Evolutionary conservation across 148 eudicot genomes (phyloP), one percentile per base, ranked within the genome.

Genomic region (Vaccinium darrowii): DNA sequence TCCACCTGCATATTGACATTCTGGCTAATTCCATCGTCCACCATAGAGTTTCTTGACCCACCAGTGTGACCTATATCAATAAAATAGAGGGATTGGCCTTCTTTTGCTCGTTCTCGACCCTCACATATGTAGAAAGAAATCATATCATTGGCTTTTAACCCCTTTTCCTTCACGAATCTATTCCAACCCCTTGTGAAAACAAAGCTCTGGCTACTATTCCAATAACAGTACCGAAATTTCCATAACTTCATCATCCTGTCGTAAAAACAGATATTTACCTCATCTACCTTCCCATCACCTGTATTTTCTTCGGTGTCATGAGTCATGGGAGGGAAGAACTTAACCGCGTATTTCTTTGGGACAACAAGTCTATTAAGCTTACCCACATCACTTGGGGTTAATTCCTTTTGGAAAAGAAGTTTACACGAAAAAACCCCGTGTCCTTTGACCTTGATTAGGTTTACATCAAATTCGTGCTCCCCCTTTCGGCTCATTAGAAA

Each of bases 131-230:
- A 87, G 47, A 91, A 91, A 11, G 51, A 47, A 43, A 90, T 86
- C 58, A 75, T 60, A 25, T 90, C 93, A 81, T 88, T 86, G 0
- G 88, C 86, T 19, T 88, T 89, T 62, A 91, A 60, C 0, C 62
- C 81, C 83, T 88, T 91, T 1, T 82, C 93, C 88, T 76, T 91
- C 5, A 90, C 90, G 81, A 91, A 91, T 80, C 78, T 78, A 81
- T 86, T 91, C 93, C 36, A 33, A 33, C 36, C 36, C 36, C 3
- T 33, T 33, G 36, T 33, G 36, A 33, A 33, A 33, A 33, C 93
- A 91, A 10, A 89, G 52, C 93, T 91, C 63, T 90, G 90, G 74
- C 93, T 91, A 65, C 93, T 91, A 49, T 84, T 85, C 93, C 93
- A 91, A 18, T 88, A 91, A 69, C 90, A 90, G 71, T 90, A 91